A percentile compares a stretch with the other conserved stretches of the same genome.
Conservation (phyloP, 2,329 filamentous ascomycete species). For the Pseudogymnoascus sp. region DNA sequence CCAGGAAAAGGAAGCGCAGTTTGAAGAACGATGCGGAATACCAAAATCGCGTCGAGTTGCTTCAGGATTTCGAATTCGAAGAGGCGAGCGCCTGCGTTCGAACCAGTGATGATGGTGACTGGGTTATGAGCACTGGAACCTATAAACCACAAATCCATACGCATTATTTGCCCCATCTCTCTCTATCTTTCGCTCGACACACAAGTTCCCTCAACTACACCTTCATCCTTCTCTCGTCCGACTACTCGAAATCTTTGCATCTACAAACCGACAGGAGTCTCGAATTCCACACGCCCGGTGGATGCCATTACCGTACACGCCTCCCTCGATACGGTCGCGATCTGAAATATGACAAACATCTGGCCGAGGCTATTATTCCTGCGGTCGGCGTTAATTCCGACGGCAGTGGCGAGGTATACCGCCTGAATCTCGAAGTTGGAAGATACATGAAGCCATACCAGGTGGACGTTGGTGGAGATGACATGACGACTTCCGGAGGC, state of each 20-base stretch:
- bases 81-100: constrained; percentile 88
- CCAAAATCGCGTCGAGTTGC: constrained; percentile 84
- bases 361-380: constrained; percentile 80
- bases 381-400: constrained; percentile 81
- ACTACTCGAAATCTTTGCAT: constrained; percentile 92
- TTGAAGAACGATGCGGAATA: constrained; percentile 90
- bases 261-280: constrained; percentile 85
- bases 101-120: constrained; percentile 90
- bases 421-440: constrained; percentile 84
- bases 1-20: constrained; percentile 79
- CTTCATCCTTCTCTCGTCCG: constrained; percentile 79
- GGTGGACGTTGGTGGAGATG: constrained; percentile 81
- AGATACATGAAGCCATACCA: constrained; percentile 94
- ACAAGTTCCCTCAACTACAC: constrained; percentile 88
- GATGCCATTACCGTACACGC: constrained; percentile 81
- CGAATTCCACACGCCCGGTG: constrained; percentile 86
- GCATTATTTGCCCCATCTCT: constrained; percentile 89
- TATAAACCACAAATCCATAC: constrained; percentile 80
- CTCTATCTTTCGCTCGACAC: constrained; percentile 88
- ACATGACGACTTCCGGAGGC: constrained; percentile 58
- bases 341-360: constrained; percentile 73
- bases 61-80: constrained; percentile 97
- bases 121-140: constrained; percentile 89
- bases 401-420: constrained; percentile 84
- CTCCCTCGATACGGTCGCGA: constrained; percentile 91